phyloP scores from a whole-genome alignment of 2,329 filamentous ascomycete species.

The Verticillium nubilum region DNA sequence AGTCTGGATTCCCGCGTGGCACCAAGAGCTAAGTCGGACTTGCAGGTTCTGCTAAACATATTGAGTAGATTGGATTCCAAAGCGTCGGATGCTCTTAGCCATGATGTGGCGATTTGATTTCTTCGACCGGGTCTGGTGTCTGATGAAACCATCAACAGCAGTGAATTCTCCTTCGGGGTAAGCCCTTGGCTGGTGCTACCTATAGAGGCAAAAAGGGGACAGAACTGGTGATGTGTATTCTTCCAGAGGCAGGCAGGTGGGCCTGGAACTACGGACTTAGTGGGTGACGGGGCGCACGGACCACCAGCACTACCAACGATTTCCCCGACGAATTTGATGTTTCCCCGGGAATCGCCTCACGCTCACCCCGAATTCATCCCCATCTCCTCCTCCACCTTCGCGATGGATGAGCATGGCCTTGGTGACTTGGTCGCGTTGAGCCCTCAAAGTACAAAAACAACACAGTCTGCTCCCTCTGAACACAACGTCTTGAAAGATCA shows the following conservation, averaged over 20 bases:
- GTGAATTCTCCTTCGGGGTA: neutral
- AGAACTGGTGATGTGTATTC: no score
- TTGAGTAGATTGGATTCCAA: conserved; percentile 35
- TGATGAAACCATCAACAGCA: neutral
- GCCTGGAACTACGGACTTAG: no score
- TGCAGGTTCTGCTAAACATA: conserved; percentile 32
- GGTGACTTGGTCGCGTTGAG: neutral
- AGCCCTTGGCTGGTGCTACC: neutral
- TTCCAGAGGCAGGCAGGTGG: no score
- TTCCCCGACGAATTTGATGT: neutral
- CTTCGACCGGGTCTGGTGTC: neutral
- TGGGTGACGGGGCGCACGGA: no score
- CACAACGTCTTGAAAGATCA: neutral
- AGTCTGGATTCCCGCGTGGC: conserved; percentile 28
- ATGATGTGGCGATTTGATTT: neutral
- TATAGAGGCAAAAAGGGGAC: no score
- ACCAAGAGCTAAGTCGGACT: conserved; percentile 29
- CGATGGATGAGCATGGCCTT: neutral
- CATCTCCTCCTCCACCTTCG: neutral
- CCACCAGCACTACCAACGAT: no score
- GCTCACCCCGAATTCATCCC: neutral
- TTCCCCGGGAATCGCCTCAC: neutral
- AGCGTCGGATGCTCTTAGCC: conserved; percentile 26
- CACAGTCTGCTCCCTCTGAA: neutral
- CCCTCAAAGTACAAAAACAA: neutral